Base-by-base conservation (phyloP, 2,329 filamentous ascomycete species). In the Paraphaeosphaeria minitans region DNA sequence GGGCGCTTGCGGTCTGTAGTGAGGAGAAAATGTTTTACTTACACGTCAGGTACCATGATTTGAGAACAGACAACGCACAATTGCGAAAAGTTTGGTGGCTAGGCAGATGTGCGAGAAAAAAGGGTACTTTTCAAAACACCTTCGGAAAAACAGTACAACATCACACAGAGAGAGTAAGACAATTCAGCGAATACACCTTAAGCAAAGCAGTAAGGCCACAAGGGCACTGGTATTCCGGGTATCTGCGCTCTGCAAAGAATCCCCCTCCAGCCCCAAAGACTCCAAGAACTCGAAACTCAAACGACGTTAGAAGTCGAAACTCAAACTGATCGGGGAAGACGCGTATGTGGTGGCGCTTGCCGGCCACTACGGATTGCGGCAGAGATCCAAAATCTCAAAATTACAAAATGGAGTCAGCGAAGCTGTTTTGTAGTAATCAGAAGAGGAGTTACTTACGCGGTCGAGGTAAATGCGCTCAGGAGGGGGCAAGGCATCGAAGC, bases 331-430 rank as follows among this genome's bases (percentile, higher is more conserved):
- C 0, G 95, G 29, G 94, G 80, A 98, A 98, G 75, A 97, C 93
- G 16, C 95, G 90, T 54, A 97, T 88, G 70, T 97, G 94, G 66
- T 99, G 95, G 3, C 95, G 90, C 83, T 99, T 99, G 1, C 91
- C 93, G 1, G 91, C 93, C 29, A 31, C 2, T 12, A 31, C 29
- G 7, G 6, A 10, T 12, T 4, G 29, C 29, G 29, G 29, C 10
- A 31, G 29, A 31, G 29, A 4, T 31, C 29, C 4, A 9, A 8
- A 12, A 31, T 22, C 42, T 27, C 3, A 2, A 46, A 8, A 31
- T 27, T 1, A 29, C 5, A 46, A 31, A 31, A 8, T 31, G 29
- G 29, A 13, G 14, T 27, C 3, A 46, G 24, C 16, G 4, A 46
- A n/a, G 6, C 22, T 46, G 10, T 31, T 46, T 16, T 13, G 14